phyloP scores from a whole-genome alignment of 2,329 filamentous ascomycete species.

The Fusarium sacchari region DNA sequence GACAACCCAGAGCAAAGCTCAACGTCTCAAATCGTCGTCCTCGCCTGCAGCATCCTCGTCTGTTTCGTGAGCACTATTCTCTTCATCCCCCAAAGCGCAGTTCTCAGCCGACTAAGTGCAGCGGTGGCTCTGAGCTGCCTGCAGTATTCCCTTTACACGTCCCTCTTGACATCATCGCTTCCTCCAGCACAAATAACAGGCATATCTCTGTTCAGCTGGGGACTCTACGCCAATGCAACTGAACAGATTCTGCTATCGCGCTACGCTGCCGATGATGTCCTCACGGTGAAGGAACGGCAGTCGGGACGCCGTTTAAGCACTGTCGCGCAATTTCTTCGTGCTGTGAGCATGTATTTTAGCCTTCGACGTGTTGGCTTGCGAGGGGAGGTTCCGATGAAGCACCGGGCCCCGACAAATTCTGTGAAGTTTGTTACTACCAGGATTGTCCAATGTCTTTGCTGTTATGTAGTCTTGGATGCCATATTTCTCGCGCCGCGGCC shows the following conservation, averaged over 20 bases:
- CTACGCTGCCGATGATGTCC: background rate
- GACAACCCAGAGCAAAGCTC: too few relatives aligned
- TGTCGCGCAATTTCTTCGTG: background rate
- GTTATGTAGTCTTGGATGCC: background rate
- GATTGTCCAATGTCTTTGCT: background rate
- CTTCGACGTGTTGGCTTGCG: background rate
- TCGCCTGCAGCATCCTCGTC: background rate
- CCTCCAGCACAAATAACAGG: background rate
- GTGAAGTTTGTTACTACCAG: background rate
- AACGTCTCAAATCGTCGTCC: background rate
- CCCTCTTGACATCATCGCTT: background rate
- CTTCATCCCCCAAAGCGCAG: background rate
- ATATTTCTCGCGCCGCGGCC: background rate
- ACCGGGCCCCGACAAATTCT: fast-evolving
- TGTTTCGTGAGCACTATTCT: background rate
- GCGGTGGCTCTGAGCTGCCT: background rate
- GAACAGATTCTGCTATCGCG: background rate
- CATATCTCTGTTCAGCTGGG: background rate
- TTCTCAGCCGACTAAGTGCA: background rate
- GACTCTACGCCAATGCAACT: background rate
- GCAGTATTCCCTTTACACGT: background rate
- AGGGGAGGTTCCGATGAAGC: background rate
- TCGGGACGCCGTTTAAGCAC: fast-evolving
- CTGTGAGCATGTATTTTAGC: background rate
- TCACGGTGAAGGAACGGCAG: fast-evolving